Conservation (phyloP, 2,329 filamentous ascomycete genomes). For the Endoconidiophora laricicola region DNA sequence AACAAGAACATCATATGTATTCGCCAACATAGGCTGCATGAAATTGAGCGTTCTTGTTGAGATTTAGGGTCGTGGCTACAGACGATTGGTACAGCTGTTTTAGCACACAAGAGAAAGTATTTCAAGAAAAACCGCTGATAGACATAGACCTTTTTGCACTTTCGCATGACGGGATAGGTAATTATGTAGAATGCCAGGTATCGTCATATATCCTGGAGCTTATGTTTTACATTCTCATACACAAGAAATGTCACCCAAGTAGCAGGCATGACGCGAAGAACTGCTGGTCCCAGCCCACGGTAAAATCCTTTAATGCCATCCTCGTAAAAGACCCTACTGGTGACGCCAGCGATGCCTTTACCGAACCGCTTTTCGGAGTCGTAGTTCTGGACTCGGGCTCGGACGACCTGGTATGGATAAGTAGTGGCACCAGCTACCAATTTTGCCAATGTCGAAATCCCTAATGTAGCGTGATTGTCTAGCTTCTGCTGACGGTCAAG, state of each 20-base stretch:
- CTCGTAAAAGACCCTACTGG: constrained; percentile 55
- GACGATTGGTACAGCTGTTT: not conserved
- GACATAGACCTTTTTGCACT: no score
- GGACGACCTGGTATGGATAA: constrained; percentile 88
- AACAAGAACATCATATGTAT: no score
- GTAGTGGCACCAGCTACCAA: constrained; percentile 76
- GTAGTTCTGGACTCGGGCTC: constrained; percentile 79
- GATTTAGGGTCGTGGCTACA: not conserved
- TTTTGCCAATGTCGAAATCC: constrained; percentile 66
- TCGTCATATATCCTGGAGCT: constrained; percentile 30
- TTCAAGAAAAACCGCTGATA: not conserved
- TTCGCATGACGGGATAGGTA: not conserved
- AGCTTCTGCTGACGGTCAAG: constrained; percentile 9
- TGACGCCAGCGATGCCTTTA: constrained; percentile 52
- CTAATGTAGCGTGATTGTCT: constrained; percentile 57
- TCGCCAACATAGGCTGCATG: not conserved
- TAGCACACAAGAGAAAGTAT: not conserved
- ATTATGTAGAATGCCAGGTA: no score
- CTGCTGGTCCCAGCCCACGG: constrained; percentile 72
- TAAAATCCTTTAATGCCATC: constrained; percentile 80
- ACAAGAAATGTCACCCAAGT: constrained; percentile 95
- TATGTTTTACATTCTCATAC: constrained; percentile 80
- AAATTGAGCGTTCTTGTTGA: not conserved
- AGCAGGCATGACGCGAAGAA: constrained; percentile 80
- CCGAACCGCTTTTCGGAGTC: constrained; percentile 60